Evolutionary conservation across 176 grass and related monocot genomes (phyloP).

Genomic region (Hyparrhenia diplandra): DNA sequence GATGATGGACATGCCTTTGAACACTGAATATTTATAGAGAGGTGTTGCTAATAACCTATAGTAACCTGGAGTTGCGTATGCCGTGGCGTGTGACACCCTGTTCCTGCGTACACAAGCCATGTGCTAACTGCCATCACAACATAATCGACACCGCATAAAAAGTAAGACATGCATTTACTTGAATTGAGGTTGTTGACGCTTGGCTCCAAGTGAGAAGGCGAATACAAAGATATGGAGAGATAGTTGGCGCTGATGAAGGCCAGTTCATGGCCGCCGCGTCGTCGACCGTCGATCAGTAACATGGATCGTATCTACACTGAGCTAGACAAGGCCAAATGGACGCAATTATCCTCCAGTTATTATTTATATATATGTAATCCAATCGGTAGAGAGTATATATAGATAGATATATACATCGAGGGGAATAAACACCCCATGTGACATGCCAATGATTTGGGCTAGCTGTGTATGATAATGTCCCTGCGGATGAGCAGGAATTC

Average conservation of each 20-base stretch:
- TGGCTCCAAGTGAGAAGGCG: not conserved
- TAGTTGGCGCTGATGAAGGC: slow-evolving; percentile 3
- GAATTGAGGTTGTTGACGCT: not conserved
- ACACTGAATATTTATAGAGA: slow-evolving; percentile 24
- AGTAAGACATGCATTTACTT: not conserved
- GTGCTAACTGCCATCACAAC: slow-evolving; percentile 31
- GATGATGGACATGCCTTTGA: not conserved
- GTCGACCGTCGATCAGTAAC: not conserved
- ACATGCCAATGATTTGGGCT: slow-evolving; percentile 21
- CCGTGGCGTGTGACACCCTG: slow-evolving; percentile 11
- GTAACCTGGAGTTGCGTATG: not conserved
- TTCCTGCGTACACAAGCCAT: slow-evolving; percentile 5
- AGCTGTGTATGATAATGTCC: not conserved
- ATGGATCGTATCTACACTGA: not conserved
- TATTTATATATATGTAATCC: not conserved
- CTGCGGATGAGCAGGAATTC: slow-evolving; percentile 22
- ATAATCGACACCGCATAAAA: not conserved
- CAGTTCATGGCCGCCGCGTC: not conserved
- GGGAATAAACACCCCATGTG: slow-evolving; percentile 30
- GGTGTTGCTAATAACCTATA: too few species aligned
- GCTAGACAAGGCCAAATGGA: not conserved
- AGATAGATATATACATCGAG: not conserved
- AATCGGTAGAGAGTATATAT: not conserved
- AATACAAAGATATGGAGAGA: not conserved
- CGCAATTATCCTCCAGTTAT: not conserved